Evolutionary conservation across 2,329 filamentous ascomycete genomes (phyloP), one percentile per base, ranked within the genome.

Genomic region (Xylariales sp.): DNA sequence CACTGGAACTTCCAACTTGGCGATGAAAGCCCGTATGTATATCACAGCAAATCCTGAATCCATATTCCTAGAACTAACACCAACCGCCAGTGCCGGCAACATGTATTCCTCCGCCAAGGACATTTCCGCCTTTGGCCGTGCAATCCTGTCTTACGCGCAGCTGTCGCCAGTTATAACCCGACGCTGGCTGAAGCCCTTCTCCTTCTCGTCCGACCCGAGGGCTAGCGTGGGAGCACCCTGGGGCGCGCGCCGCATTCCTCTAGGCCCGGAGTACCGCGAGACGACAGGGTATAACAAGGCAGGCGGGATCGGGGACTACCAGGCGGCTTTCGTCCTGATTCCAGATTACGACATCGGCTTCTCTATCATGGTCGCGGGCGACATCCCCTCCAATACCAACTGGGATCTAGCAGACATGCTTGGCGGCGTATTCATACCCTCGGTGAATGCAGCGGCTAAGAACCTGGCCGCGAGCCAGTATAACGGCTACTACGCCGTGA

Each of bases 331-430:
- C 1, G 60, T 60, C 2, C 50, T 73, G 4, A 45, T 71, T 3
- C 69, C 66, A 1, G 67, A 71, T 43, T 69, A 61, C 36, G 58
- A 64, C 35, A 53, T 67, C 11, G 68, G 69, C 1, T 65, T 71
- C 43, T 58, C 54, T 1, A 51, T 69, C 14, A 53, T 71, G 1
- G 47, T 59, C 2, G 68, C 65, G 8, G 64, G 62, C 11, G 42
- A 52, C 6, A 34, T 57, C 10, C 51, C 56, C 1, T 47, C 47
- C 6, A 61, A 62, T 29, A 47, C 48, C 5, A 56, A 53, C 21
- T 61, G 59, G 42, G 34, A 49, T 21, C 45, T 60, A 29, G 46
- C 56, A 21, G 58, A 62, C 32, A 52, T 46, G 8, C 38, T 61
- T 10, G 56, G 57, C 4, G 53, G 49, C 31, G 38, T 45, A 12